A percentile compares a stretch with the other conserved stretches of the same genome.
These are phyloP conservation scores for Lycium barbarum DNA, from an alignment of 257 asterid species.

Conservation along the genomic window DNA sequence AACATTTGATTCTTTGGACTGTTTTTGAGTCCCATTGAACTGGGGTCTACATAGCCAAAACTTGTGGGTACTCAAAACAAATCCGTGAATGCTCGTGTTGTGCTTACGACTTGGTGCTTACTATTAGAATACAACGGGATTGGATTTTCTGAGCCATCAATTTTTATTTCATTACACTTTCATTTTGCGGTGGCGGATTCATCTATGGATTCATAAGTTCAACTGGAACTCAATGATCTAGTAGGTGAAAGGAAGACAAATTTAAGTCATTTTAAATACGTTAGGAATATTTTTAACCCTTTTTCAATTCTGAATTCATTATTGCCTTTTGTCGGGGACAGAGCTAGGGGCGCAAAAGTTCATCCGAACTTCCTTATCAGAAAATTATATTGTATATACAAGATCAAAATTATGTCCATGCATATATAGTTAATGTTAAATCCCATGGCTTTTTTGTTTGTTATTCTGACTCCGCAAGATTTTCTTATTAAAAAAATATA, in stretches of 20 bases:
- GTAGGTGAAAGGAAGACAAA: no score
- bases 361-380: background rate
- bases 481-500: slow-evolving; percentile 1
- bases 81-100: slow-evolving; percentile 40
- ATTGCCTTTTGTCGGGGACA: background rate
- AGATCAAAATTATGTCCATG: no score
- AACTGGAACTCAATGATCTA: background rate
- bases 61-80: slow-evolving; percentile 23
- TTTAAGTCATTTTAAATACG: no score
- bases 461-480: no score
- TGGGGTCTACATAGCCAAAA: slow-evolving; percentile 13
- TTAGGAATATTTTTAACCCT: no score
- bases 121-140: background rate
- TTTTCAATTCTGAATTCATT: background rate
- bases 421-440: no score
- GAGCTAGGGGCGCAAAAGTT: background rate
- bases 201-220: background rate
- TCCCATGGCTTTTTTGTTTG: no score
- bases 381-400: background rate
- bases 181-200: background rate
- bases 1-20: background rate
- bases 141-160: slow-evolving; percentile 25
- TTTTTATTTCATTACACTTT: background rate
- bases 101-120: background rate
- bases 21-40: background rate